Evolutionary conservation across 164 flowering plant species (phyloP).

Genomic region (Tetrastigma voinierianum): DNA sequence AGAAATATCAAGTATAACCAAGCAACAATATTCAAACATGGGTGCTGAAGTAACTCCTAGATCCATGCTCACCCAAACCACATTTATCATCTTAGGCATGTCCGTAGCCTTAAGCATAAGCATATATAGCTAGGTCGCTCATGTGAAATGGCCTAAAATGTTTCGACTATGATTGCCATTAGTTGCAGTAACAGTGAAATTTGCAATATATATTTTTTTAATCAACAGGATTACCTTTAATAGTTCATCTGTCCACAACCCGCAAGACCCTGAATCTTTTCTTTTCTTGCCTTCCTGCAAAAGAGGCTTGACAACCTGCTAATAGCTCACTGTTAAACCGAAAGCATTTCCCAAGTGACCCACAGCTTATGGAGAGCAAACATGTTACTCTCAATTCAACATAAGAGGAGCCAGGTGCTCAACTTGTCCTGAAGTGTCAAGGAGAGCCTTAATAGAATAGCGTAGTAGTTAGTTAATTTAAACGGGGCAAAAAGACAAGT

Average conservation of each 20-base stretch:
- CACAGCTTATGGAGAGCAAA: neutral
- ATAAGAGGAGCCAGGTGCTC: neutral
- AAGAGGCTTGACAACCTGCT: conserved; percentile 70
- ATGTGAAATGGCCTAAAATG: too few species aligned
- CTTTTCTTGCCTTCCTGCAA: conserved; percentile 73
- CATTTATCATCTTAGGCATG: too few species aligned
- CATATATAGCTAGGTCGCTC: too few species aligned
- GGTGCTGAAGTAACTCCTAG: too few species aligned
- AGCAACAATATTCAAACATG: too few species aligned
- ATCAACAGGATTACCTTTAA: conserved; percentile 38
- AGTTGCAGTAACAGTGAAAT: too few species aligned
- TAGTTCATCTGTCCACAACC: conserved; percentile 65
- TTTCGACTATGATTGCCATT: too few species aligned
- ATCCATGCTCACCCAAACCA: too few species aligned
- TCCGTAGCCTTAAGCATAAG: too few species aligned
- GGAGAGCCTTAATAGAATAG: neutral
- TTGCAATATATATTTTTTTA: too few species aligned
- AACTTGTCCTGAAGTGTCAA: neutral
- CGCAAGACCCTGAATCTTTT: conserved; percentile 53
- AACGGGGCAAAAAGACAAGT: neutral
- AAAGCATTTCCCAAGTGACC: too few species aligned
- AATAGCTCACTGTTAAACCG: neutral
- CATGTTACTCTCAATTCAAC: neutral
- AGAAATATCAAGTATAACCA: too few species aligned
- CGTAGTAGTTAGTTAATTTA: neutral